phyloP scores from a whole-genome alignment of 2,329 filamentous ascomycete genomes.

The Chaetomiaceae sp. region DNA sequence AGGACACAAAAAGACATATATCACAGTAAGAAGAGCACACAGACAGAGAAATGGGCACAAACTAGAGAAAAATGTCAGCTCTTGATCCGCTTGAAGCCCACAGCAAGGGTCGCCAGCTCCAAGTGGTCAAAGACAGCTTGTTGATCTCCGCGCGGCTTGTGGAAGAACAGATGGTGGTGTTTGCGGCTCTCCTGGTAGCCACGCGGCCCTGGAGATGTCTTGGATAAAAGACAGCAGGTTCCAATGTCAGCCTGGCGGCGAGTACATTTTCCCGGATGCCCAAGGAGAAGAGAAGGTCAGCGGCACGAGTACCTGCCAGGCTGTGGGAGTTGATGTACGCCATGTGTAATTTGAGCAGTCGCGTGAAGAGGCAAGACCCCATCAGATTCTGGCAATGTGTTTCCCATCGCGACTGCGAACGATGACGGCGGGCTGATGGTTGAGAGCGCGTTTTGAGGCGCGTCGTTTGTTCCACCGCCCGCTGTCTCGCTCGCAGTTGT shows the following conservation, averaged over 20 bases:
- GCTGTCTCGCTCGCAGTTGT: neutral
- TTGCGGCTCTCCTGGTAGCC: neutral
- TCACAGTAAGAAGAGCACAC: too few species aligned
- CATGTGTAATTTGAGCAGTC: too few species aligned
- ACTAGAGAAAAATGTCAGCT: constrained; percentile 1
- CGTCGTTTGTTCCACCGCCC: neutral
- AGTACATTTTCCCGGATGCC: too few species aligned
- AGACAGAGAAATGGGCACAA: too few species aligned
- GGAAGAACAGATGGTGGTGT: neutral
- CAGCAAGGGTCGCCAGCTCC: constrained; percentile 4
- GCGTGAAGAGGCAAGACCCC: too few species aligned
- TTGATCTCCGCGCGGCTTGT: neutral
- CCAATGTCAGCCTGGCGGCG: too few species aligned
- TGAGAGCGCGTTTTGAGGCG: neutral
- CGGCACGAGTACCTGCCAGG: too few species aligned
- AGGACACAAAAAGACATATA: too few species aligned
- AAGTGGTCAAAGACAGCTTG: neutral
- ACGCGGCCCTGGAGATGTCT: neutral
- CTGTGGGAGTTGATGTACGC: too few species aligned
- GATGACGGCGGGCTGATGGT: neutral
- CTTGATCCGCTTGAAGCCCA: neutral
- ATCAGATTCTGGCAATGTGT: too few species aligned
- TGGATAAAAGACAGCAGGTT: too few species aligned
- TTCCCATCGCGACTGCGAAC: neutral
- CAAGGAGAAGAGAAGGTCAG: too few species aligned